Conservation (phyloP, 257 asterid genomes). For the Solanum paucissectum region DNA sequence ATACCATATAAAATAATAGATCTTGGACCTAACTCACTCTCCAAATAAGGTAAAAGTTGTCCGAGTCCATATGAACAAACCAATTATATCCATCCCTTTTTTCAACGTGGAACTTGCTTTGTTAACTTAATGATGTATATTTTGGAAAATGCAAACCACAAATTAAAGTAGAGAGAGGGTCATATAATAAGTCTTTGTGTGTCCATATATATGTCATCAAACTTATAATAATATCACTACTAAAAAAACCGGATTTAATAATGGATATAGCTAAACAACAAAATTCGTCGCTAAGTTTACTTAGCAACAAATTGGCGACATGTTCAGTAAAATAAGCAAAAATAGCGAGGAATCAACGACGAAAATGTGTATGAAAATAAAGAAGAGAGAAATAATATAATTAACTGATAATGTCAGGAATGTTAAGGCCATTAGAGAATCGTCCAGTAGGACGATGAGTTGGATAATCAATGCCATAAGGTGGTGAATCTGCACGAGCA, state of each 20-base stretch:
- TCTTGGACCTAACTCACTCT: too few species aligned
- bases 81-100: too few species aligned
- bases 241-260: too few species aligned
- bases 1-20: neutral
- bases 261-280: neutral
- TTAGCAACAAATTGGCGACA: too few species aligned
- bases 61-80: too few species aligned
- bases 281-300: too few species aligned
- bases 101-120: neutral
- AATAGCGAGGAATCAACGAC: too few species aligned
- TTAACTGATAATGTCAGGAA: constrained; percentile 62
- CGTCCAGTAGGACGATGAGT: constrained; percentile 64
- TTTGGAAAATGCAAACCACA: neutral
- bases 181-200: neutral
- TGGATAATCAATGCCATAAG: constrained; percentile 67
- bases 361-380: neutral
- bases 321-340: too few species aligned
- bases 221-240: neutral
- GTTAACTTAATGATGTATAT: neutral
- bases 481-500: constrained; percentile 73
- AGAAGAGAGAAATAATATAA: neutral
- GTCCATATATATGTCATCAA: neutral
- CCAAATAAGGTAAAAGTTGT: too few species aligned
- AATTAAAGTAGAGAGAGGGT: neutral
- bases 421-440: constrained; percentile 65